Base-by-base conservation (phyloP, 1,139 yeast genomes). In the Blastobotrys petasosporus region DNA sequence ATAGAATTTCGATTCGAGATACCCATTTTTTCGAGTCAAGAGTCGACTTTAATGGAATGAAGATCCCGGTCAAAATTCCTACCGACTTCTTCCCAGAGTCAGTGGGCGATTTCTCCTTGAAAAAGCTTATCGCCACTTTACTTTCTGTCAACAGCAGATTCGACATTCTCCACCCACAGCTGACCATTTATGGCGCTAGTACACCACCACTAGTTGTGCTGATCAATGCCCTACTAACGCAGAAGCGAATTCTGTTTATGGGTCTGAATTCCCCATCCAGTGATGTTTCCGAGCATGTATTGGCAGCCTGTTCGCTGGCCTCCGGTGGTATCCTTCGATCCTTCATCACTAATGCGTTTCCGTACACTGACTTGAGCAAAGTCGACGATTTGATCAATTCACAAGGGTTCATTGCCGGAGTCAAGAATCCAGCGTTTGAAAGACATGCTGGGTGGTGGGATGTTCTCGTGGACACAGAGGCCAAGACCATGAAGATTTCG, bases 341-440 rank as follows among this genome's bases (percentile, higher is more conserved):
- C 8, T 61, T 77, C 33, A 63, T 74, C 29, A 67, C 56, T 59
- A 59, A 61, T 48, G 70, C 81, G 4, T 80, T 79, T 58, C 85
- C 85, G 1, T 77, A 79, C 49, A 71, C 80, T 2, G 85, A 80
- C 55, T 75, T 80, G 23, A 75, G 81, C 32, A 78, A 79, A 53
- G 76, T 77, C 23, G 83, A 78, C 51, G 69, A 77, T 16, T 63
- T 80, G 53, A 72, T 75, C 50, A 66, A 69, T 49, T 75, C 80
- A 50, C 74, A 71, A 15, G 77, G 80, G 23, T 80, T 66, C 60
- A 68, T 80, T 56, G 85, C 85, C 3, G 85, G 85, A 9, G 81
- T 82, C 41, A 79, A 80, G 53, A 80, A 80, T 61, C 83, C 84
- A 10, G 79, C 82, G 46, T 80, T 80, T 65, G 78, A 77, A 52